phyloP scores from a whole-genome alignment of 306 rosid genomes.

The Benincasa hispida region DNA sequence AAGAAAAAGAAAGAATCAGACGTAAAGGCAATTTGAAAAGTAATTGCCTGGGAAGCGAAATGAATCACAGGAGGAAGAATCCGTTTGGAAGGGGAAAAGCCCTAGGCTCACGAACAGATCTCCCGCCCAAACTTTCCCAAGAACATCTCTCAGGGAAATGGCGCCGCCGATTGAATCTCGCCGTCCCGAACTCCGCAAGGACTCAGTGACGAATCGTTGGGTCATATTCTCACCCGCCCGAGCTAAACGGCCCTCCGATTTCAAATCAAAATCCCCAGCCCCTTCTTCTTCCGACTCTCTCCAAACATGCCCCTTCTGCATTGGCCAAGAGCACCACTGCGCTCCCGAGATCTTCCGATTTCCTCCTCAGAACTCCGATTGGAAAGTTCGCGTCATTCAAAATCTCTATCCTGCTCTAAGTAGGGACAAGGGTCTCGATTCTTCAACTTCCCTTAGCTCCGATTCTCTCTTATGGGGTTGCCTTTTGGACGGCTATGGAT shows the following conservation, averaged over 20 bases:
- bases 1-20: too few species aligned
- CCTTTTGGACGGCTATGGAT: slow-evolving; percentile 45
- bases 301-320: slow-evolving; percentile 64
- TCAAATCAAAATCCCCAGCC: slow-evolving; percentile 54
- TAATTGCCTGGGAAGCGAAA: too few species aligned
- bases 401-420: slow-evolving; percentile 69
- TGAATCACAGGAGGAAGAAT: too few species aligned
- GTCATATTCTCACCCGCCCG: slow-evolving; percentile 68
- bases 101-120: too few species aligned
- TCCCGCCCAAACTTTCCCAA: too few species aligned
- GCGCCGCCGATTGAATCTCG: background rate
- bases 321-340: slow-evolving; percentile 62
- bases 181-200: slow-evolving; percentile 41
- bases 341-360: slow-evolving; percentile 80
- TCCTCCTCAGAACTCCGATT: slow-evolving; percentile 35
- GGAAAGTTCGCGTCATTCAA: slow-evolving; percentile 67
- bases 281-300: slow-evolving; percentile 10
- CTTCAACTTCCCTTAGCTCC: background rate
- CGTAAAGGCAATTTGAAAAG: too few species aligned
- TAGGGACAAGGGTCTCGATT: background rate
- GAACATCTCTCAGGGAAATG: background rate
- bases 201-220: slow-evolving; percentile 52
- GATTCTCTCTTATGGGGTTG: slow-evolving; percentile 1
- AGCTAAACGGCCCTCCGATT: slow-evolving; percentile 63
- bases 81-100: too few species aligned